Evolutionary conservation across 306 rosid species (phyloP).

Genomic region (Quercus robur): DNA sequence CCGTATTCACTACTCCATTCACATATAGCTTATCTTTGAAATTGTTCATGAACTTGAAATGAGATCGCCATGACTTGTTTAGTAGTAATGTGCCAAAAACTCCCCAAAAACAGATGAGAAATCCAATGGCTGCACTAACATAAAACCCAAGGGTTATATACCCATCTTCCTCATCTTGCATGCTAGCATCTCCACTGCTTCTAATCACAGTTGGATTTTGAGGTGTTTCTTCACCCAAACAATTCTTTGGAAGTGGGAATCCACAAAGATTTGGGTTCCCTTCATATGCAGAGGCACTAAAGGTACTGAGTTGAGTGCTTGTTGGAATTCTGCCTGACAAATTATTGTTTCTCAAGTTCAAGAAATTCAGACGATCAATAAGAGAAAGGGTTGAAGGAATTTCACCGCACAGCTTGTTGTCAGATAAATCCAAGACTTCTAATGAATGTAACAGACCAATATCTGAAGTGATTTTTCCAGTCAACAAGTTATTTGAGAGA

Average conservation of each 20-base stretch:
- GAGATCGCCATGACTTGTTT: background rate
- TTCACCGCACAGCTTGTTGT: background rate
- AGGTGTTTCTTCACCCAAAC: background rate
- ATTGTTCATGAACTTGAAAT: too few relatives aligned
- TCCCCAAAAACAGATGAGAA: background rate
- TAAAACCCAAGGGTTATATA: background rate
- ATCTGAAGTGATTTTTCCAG: background rate
- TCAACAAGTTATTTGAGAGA: background rate
- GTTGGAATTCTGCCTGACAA: slow-evolving; percentile 3
- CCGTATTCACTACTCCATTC: too few relatives aligned
- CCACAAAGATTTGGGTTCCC: slow-evolving; percentile 17
- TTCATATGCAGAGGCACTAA: background rate
- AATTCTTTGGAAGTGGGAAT: background rate
- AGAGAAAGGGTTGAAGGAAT: slow-evolving; percentile 4
- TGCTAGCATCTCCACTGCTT: background rate
- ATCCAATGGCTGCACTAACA: background rate
- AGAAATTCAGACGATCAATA: background rate
- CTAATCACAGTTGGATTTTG: background rate
- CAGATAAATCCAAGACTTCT: slow-evolving; percentile 15
- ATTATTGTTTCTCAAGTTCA: slow-evolving; percentile 19
- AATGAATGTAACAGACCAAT: background rate
- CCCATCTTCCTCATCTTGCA: background rate
- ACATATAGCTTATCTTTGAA: too few relatives aligned
- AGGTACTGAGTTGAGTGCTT: background rate
- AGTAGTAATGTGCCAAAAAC: background rate